phyloP scores from a whole-genome alignment of 2,329 filamentous ascomycete genomes.

The Chaetomiaceae sp. region DNA sequence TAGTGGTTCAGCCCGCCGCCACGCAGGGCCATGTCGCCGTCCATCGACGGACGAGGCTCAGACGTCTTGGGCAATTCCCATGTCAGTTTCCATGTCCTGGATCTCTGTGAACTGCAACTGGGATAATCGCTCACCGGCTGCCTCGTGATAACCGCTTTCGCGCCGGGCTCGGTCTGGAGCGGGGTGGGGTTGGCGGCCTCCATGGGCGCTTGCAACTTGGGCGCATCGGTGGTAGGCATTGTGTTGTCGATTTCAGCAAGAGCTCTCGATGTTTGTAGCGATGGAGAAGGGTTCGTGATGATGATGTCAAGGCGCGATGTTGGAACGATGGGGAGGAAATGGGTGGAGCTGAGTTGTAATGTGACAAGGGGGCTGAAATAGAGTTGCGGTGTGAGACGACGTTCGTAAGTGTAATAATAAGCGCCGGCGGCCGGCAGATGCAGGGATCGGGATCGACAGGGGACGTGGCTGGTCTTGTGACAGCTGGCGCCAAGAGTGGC shows the following conservation, averaged over 20 bases:
- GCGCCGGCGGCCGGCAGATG: background rate
- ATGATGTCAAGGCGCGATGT: too few species aligned
- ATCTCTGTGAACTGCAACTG: too few species aligned
- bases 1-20: background rate
- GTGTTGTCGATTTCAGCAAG: too few species aligned
- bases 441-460: too few species aligned
- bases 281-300: too few species aligned
- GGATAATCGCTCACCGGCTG: constrained; percentile 14
- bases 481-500: too few species aligned
- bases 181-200: constrained; percentile 13
- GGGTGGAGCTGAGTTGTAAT: too few species aligned
- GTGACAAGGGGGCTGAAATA: constrained; percentile 3
- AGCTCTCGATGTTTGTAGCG: too few species aligned
- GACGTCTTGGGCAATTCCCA: background rate
- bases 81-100: background rate
- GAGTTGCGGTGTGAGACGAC: constrained; percentile 2
- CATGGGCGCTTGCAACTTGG: constrained; percentile 19
- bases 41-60: constrained; percentile 1
- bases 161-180: background rate
- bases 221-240: constrained; percentile 13
- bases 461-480: too few species aligned
- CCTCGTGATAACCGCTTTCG: background rate
- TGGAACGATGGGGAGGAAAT: background rate
- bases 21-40: constrained; percentile 4
- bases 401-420: too few species aligned